phyloP scores from a whole-genome alignment of 2,329 filamentous ascomycete species.

The Calonectria naviculata region DNA sequence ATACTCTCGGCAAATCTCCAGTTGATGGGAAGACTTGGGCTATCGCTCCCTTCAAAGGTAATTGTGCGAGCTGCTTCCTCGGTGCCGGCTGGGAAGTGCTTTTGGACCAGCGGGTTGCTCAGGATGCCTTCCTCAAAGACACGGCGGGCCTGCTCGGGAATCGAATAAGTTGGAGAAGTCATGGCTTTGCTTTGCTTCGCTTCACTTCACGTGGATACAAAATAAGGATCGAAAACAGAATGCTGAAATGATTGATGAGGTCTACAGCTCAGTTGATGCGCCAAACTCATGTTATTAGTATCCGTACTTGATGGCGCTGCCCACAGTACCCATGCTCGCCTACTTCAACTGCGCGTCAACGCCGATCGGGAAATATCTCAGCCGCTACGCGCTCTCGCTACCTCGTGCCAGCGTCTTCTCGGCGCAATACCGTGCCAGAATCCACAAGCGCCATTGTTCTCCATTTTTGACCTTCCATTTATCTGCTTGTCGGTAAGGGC shows the following conservation, averaged over 20 bases:
- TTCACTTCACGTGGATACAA: background rate
- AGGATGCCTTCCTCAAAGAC: background rate
- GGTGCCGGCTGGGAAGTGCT: background rate
- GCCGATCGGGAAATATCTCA: background rate
- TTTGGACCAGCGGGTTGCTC: background rate
- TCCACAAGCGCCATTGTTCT: background rate
- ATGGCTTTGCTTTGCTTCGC: background rate
- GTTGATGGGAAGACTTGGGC: slow-evolving; percentile 62
- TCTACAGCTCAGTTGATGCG: no score
- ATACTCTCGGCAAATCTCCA: slow-evolving; percentile 68
- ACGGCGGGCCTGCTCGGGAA: background rate
- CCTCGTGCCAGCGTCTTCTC: background rate
- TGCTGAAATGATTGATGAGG: no score
- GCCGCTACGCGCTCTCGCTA: background rate
- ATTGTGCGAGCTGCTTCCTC: background rate
- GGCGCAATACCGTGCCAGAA: background rate
- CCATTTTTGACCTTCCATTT: background rate
- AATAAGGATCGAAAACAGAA: background rate
- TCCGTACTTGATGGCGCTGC: no score
- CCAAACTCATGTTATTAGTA: background rate
- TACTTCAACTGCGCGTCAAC: background rate
- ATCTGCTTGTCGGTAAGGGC: background rate
- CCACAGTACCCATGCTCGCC: background rate
- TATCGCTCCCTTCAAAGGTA: slow-evolving; percentile 53
- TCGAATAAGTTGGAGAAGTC: background rate